Base-by-base conservation (phyloP, 345 rosid genomes). In the Heritiera fomes region DNA sequence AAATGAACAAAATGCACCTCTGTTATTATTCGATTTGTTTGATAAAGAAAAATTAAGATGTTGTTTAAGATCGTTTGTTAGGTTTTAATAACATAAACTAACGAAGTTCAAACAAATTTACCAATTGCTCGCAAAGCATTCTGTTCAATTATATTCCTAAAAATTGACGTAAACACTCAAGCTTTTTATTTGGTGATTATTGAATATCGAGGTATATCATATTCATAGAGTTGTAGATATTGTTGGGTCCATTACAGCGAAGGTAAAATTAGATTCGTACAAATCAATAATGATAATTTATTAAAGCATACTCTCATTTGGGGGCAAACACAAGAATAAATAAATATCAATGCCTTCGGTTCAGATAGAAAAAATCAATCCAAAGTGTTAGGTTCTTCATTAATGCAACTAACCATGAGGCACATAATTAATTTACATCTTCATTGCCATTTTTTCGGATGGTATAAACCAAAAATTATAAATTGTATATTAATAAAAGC, bases 331-430 rank as follows among this genome's bases (percentile, higher is more conserved):
- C 28, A 18, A 43, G 49, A 67, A 67, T n/a, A n/a, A 63, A 56
- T 56, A 56, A 53, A 41, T 38, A 47, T 40, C 47, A 40, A 40
- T 40, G 47, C 70, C 47, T 65, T 38, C 2, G 70, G 45, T 65
- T 65, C 70, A 40, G 43, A 10, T 40, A 17, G 46, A 8, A 3
- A 6, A 28, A 58, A 9, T 11, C 15, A 32, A 30, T 13, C 6
- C 3, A 32, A 30, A 62, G 0, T 30, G 66, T 62, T 62, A 0
- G 66, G 66, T 61, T 12, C 12, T 61, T 61, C 66, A 61, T 61
- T 61, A 30, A 62, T 62, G 41, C 66, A 62, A 32, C 66, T 30
- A 62, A 62, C 66, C 66, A 11, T 62, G 7, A 32, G 66, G 66
- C 41, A 0, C 8, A 62, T 11, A 28, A 30, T 62, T 12, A 1